Evolutionary conservation across 2,329 filamentous ascomycete species (phyloP).

Genomic region (Trichoderma asperellum): DNA sequence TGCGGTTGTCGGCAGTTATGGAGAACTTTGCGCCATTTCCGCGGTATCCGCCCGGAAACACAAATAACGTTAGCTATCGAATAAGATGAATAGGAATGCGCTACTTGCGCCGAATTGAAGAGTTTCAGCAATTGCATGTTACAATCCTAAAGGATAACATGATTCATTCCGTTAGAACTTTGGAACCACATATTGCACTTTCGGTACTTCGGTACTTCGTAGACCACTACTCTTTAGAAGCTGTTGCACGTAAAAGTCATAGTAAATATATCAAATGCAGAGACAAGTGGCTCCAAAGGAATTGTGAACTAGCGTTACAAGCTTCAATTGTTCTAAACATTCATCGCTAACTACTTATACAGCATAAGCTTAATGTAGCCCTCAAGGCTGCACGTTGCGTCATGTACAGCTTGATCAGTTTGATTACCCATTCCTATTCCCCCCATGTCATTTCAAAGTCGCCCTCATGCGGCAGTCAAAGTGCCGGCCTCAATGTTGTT

Average conservation of each 20-base stretch:
- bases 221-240: neutral
- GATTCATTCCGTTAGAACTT: neutral
- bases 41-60: conserved; percentile 15
- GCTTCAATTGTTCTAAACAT: neutral
- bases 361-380: neutral
- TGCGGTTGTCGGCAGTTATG: conserved; percentile 6
- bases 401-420: neutral
- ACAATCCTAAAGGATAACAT: neutral
- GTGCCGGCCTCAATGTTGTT: conserved; percentile 50
- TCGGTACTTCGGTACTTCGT: too few species aligned
- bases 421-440: neutral
- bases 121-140: neutral
- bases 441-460: neutral
- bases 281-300: too few species aligned
- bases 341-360: neutral
- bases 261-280: neutral
- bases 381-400: neutral
- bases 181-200: neutral
- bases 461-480: conserved; percentile 39
- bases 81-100: neutral
- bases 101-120: neutral
- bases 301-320: neutral
- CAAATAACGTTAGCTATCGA: neutral
- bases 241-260: neutral
- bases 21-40: conserved; percentile 19